Base-by-base conservation (phyloP, 108 stramenopile species). In the Discostella stelligeroides region DNA sequence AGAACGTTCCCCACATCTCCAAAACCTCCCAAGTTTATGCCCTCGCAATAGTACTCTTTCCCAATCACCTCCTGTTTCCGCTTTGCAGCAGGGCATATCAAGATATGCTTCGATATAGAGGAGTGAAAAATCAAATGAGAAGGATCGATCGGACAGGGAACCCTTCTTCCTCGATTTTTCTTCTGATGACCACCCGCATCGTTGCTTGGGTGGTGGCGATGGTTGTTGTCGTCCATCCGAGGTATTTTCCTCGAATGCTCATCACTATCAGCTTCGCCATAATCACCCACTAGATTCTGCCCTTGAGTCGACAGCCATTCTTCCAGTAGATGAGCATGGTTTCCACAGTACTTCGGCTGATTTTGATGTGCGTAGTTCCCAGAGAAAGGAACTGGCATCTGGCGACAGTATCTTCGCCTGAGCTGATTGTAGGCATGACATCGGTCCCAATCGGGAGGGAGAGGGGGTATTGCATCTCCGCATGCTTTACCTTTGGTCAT, bases 61-160 rank as follows among this genome's bases (percentile, higher is more conserved):
- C 51, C 39, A 8, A 62, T 65, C 38, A 83, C 73, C 38, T 82
- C 67, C 51, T 80, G 75, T 43, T 60, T 56, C 14, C 78, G 72
- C 43, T 78, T 90, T 0, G 80, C 76, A 37, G 54, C 73, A 17
- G 93, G 93, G 70, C 93, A 95, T 15, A 86, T 79, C 25, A 66
- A 38, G 0, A 92, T 68, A 60, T 95, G 93, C 43, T 79, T 83
- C 24, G 67, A 74, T 0, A 90, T 34, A 24, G 72, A 54, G 48
- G 84, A 76, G 82, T 88, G 88, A 70, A 72, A 89, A 46, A 95
- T 84, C 23, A 65, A 62, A 72, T 95, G 93, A 9, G 89, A 87
- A 23, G 89, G 88, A 77, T 95, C 93, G 11, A 92, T 64, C 7
- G 93, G 93, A 80, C 93, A 95, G 13, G 93, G 93, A 48, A 95